A percentile compares a stretch with the other conserved stretches of the same genome.
phyloP scores from a whole-genome alignment of 2,329 filamentous ascomycete genomes.

The Neospermospora avenae region DNA sequence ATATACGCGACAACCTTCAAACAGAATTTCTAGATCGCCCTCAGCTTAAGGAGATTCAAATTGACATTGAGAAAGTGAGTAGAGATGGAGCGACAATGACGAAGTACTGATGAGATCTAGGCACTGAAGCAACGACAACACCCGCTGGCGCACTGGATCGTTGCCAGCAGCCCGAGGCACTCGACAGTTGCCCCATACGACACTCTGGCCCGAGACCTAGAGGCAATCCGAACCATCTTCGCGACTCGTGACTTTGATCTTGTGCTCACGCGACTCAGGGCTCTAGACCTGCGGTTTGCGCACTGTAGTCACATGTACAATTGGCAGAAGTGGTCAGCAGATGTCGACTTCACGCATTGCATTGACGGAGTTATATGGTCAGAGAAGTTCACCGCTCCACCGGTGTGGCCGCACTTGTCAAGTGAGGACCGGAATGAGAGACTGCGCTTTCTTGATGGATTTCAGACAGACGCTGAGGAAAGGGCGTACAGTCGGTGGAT shows the following conservation, averaged over 20 bases:
- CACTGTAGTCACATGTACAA: too few relatives aligned
- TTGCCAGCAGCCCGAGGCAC: constrained; percentile 19
- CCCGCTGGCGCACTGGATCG: too few relatives aligned
- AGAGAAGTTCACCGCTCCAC: constrained; percentile 5
- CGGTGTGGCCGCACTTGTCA: constrained; percentile 8
- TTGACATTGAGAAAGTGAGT: too few relatives aligned
- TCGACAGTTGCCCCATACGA: constrained; percentile 4
- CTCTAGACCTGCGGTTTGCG: too few relatives aligned
- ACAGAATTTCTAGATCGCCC: constrained; percentile 12
- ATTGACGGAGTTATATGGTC: too few relatives aligned
- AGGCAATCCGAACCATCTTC: constrained; percentile 11
- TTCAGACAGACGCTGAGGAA: constrained; percentile 3
- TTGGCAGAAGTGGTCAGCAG: too few relatives aligned
- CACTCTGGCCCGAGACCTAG: constrained; percentile 11
- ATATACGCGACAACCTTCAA: constrained; percentile 15
- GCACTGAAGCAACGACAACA: too few relatives aligned
- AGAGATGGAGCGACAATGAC: too few relatives aligned
- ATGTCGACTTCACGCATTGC: too few relatives aligned
- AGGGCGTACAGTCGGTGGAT: constrained; percentile 7
- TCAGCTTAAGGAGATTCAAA: constrained; percentile 8
- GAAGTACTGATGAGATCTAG: too few relatives aligned
- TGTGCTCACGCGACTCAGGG: too few relatives aligned
- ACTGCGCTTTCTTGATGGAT: constrained; percentile 13
- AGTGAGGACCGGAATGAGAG: constrained; percentile 16
- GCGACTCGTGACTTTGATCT: constrained; percentile 38